Evolutionary conservation across 306 rosid genomes (phyloP).

Genomic region (Vigna radiata): DNA sequence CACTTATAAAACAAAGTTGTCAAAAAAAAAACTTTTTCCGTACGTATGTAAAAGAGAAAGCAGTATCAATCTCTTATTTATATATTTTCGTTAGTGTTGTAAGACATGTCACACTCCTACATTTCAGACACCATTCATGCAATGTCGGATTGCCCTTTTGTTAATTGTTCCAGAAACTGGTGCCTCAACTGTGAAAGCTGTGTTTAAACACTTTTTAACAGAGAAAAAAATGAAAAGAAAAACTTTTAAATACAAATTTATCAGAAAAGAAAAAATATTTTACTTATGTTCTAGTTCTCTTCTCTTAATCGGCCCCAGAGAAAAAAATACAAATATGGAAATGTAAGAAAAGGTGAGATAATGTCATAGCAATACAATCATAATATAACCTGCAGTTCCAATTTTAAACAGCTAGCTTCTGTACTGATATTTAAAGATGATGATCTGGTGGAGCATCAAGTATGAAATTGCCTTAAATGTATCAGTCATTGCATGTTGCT

Average conservation of each 20-base stretch:
- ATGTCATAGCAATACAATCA: slow-evolving; percentile 22
- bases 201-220: too few relatives aligned
- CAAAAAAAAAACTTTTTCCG: too few relatives aligned
- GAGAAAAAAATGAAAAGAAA: too few relatives aligned
- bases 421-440: slow-evolving; percentile 63
- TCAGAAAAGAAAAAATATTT: too few relatives aligned
- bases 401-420: slow-evolving; percentile 71
- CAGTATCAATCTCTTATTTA: too few relatives aligned
- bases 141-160: slow-evolving; percentile 62
- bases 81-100: too few relatives aligned
- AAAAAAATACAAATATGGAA: slow-evolving; percentile 30
- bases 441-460: slow-evolving; percentile 65
- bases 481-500: slow-evolving; percentile 77
- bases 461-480: slow-evolving; percentile 53
- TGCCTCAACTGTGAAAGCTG: slow-evolving; percentile 64
- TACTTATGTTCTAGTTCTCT: too few relatives aligned
- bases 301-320: slow-evolving; percentile 41
- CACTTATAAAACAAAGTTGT: too few relatives aligned
- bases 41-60: too few relatives aligned
- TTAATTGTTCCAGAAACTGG: slow-evolving; percentile 71
- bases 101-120: slow-evolving; percentile 53
- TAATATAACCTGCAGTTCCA: slow-evolving; percentile 62
- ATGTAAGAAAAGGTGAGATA: slow-evolving; percentile 18
- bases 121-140: slow-evolving; percentile 68
- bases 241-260: too few relatives aligned